Percentiles rank a stretch among this genome's conserved stretches.
These are phyloP conservation scores for Populus ilicifolia DNA, from an alignment of 345 rosid species.

Conservation along the genomic window DNA sequence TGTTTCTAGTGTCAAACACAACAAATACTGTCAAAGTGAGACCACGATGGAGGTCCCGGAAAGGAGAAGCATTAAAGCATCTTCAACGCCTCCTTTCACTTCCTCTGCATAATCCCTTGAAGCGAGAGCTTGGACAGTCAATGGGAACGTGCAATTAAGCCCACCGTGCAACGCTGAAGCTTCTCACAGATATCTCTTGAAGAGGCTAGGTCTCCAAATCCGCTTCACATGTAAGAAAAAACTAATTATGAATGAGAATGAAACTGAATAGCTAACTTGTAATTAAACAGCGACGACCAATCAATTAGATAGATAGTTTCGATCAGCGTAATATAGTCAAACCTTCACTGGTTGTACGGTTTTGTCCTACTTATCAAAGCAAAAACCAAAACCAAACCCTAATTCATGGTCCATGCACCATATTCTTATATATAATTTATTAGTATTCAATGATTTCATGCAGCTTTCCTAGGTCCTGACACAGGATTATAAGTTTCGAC, in stretches of 20 bases:
- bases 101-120: slow-evolving; percentile 26
- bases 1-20: not conserved
- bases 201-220: slow-evolving; percentile 19
- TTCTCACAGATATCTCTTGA: slow-evolving; percentile 21
- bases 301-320: too few relatives aligned
- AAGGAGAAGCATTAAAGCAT: slow-evolving; percentile 16
- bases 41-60: slow-evolving; percentile 17
- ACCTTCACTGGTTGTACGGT: not conserved
- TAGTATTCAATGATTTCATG: not conserved
- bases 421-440: not conserved
- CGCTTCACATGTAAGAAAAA: not conserved
- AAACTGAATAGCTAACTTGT: not conserved
- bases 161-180: slow-evolving; percentile 31
- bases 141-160: slow-evolving; percentile 21
- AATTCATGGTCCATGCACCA: not conserved
- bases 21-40: slow-evolving; percentile 14
- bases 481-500: too few relatives aligned
- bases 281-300: too few relatives aligned
- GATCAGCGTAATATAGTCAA: not conserved
- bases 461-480: not conserved
- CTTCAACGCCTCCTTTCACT: slow-evolving; percentile 12
- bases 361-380: not conserved
- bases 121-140: slow-evolving; percentile 22
- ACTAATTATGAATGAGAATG: not conserved
- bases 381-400: not conserved